Evolutionary conservation across 495 filamentous ascomycete genomes (phyloP), one percentile per base, ranked within the genome.

Genomic region (Podospora comata): DNA sequence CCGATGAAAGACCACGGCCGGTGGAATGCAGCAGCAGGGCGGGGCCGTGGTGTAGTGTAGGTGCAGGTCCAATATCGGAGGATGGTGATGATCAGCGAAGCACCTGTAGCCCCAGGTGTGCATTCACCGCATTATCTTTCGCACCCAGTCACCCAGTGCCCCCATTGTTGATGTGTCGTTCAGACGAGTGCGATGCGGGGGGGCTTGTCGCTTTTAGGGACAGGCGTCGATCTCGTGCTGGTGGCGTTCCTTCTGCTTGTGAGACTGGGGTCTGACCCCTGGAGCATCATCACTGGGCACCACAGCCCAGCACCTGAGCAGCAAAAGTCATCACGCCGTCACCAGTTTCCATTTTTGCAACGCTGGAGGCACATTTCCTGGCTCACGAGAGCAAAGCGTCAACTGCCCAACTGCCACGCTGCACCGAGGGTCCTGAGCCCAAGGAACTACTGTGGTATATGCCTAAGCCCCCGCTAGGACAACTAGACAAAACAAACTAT

Each of bases 231-330:
- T 67, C 57, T 59, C 34, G 66, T 20, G 11, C 44, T 20, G 67
- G 67, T 64, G 57, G 67, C 67, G 67, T 68, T 54, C 28, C 2
- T 19, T 56, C 26, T 64, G 66, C 60, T 23, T 48, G 39, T 3
- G 9, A 48, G 39, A 48, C 39, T 60, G 54, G 39, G 66, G 58
- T 67, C 23, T 48, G 56, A 65, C 67, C 61, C 55, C 60, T 60
- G 62, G 13, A 48, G 39, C 39, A 48, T 48, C 39, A 39, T 39
- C 34, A 39, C 34, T 39, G 34, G 34, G 34, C 34, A 0, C 6
- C 34, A 3, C 34, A 32, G 30, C 30, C 30, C 30, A 32, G 61
- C 19, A 27, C 26, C 26, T 67, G 39, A 62, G 53, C 23, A 63
- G 57, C 5, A 19, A 5, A 63, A 48, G 16, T n/a, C 39, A 13